Evolutionary conservation across 169 alveolate genomes (phyloP).

Genomic region (Cytauxzoon felis): DNA sequence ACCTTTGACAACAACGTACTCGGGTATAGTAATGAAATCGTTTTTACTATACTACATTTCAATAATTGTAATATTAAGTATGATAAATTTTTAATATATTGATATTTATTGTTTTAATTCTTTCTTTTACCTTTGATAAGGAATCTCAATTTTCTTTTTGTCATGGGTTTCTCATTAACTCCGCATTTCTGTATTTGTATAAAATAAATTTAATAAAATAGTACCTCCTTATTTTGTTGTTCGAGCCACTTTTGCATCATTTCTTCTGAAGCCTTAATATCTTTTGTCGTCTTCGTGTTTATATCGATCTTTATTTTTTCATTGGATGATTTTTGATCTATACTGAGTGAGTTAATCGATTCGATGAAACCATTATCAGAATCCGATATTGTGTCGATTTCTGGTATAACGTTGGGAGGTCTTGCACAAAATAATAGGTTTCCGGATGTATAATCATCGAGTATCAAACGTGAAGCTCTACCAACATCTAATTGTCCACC

Average conservation of each 20-base stretch:
- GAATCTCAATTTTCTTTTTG: constrained; percentile 62
- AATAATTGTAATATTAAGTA: no score
- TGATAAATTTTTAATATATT: no score
- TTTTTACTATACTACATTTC: no score
- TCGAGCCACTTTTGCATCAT: constrained; percentile 52
- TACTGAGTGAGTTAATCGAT: neutral
- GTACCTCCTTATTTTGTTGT: constrained; percentile 12
- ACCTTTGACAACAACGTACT: no score
- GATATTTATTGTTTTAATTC: neutral
- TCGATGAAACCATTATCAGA: neutral
- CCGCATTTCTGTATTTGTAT: neutral
- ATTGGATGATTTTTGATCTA: neutral
- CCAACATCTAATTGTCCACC: constrained; percentile 94
- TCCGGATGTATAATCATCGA: constrained; percentile 93
- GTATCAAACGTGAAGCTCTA: constrained; percentile 89
- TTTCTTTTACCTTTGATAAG: constrained; percentile 58
- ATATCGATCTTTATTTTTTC: neutral
- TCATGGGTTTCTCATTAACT: constrained; percentile 24
- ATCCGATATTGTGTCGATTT: neutral
- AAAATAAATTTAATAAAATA: neutral
- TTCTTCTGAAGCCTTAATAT: constrained; percentile 13
- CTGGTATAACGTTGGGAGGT: constrained; percentile 43
- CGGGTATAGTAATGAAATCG: no score
- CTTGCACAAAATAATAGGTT: constrained; percentile 77
- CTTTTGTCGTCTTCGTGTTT: constrained; percentile 11